A percentile compares a stretch with the other conserved stretches of the same genome.
Evolutionary conservation across 1,284 basidiomycete species (phyloP).

Genomic region (Melampsora americana): DNA sequence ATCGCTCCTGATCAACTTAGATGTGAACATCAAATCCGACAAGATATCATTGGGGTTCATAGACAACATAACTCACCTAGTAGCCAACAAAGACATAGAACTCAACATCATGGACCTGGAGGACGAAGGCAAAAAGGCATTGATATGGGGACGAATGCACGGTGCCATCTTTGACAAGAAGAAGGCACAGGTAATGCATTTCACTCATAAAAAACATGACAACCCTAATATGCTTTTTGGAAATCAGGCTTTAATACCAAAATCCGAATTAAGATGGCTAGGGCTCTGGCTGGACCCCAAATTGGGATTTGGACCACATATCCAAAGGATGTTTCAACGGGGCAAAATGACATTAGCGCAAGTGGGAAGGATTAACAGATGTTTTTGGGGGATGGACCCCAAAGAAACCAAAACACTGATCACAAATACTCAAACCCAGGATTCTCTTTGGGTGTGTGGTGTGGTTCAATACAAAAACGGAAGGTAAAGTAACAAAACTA

Average conservation of each 20-base stretch:
- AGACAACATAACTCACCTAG: slow-evolving; percentile 15
- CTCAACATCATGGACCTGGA: too few species aligned
- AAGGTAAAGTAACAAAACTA: too few species aligned
- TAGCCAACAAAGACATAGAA: neutral
- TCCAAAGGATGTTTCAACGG: neutral
- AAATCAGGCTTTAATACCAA: neutral
- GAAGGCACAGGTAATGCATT: too few species aligned
- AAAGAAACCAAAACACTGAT: too few species aligned
- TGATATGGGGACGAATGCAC: too few species aligned
- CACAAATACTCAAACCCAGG: too few species aligned
- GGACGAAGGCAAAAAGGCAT: too few species aligned
- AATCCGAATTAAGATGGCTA: slow-evolving; percentile 4
- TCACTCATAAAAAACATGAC: neutral
- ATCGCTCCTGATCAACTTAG: neutral
- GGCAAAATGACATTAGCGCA: neutral
- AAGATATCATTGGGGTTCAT: slow-evolving; percentile 7
- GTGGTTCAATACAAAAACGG: too few species aligned
- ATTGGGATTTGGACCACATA: slow-evolving; percentile 7
- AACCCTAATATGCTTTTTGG: neutral
- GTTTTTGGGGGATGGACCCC: neutral
- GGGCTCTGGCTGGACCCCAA: neutral
- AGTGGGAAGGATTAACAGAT: slow-evolving; percentile 4
- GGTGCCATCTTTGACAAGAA: too few species aligned
- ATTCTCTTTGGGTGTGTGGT: too few species aligned
- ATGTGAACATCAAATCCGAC: neutral